phyloP scores from a whole-genome alignment of 176 grass and related monocot species.

The Rhynchospora tenuis region DNA sequence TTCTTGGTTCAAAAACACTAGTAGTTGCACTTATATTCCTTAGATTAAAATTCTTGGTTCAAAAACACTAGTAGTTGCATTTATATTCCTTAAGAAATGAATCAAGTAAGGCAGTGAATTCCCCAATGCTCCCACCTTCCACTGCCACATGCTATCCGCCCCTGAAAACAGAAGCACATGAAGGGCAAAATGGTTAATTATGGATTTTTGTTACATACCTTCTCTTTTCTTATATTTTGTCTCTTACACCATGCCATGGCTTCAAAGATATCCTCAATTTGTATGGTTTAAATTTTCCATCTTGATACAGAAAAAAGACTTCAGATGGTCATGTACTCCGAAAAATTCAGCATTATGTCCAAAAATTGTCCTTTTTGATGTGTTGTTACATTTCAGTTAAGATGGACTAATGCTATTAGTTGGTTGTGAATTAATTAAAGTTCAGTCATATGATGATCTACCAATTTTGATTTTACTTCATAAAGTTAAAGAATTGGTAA shows the following conservation, averaged over 20 bases:
- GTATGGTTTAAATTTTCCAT: not conserved
- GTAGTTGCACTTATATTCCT: not conserved
- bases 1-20: not conserved
- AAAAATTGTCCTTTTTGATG: not conserved
- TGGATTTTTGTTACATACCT: not conserved
- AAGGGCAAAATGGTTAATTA: not conserved
- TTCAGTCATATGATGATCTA: not conserved
- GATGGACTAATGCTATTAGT: not conserved
- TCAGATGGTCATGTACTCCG: not conserved
- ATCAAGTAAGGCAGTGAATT: not conserved
- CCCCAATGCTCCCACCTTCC: not conserved
- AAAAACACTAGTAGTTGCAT: not conserved
- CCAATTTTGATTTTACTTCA: not conserved
- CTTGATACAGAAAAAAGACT: not conserved
- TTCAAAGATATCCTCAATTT: not conserved
- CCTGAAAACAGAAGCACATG: not conserved
- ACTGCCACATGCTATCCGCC: not conserved
- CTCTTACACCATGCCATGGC: not conserved
- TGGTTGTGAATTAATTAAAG: too few species aligned
- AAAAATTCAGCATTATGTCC: not conserved
- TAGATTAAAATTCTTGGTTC: not conserved
- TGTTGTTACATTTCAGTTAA: not conserved
- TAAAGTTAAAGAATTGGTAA: not conserved
- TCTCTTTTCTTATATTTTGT: not conserved
- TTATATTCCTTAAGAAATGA: not conserved